Evolutionary conservation across 2,329 filamentous ascomycete genomes (phyloP), one percentile per base, ranked within the genome.

Genomic region (Ascosphaera apis): DNA sequence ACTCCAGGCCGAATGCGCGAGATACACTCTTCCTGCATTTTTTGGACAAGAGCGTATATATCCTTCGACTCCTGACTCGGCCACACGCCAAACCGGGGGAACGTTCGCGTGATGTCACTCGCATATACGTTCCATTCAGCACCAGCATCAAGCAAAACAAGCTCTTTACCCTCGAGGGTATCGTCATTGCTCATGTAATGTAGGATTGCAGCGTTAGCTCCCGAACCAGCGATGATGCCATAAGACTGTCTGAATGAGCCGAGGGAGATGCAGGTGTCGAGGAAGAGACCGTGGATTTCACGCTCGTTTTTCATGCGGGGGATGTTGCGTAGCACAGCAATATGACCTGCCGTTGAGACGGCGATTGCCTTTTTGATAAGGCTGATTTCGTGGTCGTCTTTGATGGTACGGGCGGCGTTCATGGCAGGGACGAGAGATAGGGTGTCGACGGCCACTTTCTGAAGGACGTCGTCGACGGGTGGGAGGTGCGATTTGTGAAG

Each of bases 161-260:
- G 76, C 37, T 80, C 69, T 57, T 86, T 83, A 31, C 70, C 71
- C 1, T 58, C 56, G 25, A 86, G 58, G 0, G 72, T 64, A 48
- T 75, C 65, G 43, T 83, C 64, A 52, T 91, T 91, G 48, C 76
- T 69, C 16, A 82, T 70, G 47, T 93, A 93, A 57, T 93, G 86
- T 23, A 93, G 65, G 1, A 81, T 88, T 3, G 83, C 80, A 0
- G 78, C 84, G 12, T 79, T 75, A 3, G 72, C 66, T 8, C 86
- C 86, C 23, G 70, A 69, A 0, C 82, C 86, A 13, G 88, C 72
- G 47, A 95, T 93, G 40, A 76, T 75, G 44, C 78, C 70, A 55
- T 95, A 95, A 1, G 86, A 76, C 61, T 91, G 82, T 46, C 88
- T 72, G 50, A 73, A 76, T 36, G 77, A 76, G 16, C 78, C 79